Evolutionary conservation across 768 basidiomycete genomes (phyloP).

Genomic region (Lactarius pseudohatsudake): DNA sequence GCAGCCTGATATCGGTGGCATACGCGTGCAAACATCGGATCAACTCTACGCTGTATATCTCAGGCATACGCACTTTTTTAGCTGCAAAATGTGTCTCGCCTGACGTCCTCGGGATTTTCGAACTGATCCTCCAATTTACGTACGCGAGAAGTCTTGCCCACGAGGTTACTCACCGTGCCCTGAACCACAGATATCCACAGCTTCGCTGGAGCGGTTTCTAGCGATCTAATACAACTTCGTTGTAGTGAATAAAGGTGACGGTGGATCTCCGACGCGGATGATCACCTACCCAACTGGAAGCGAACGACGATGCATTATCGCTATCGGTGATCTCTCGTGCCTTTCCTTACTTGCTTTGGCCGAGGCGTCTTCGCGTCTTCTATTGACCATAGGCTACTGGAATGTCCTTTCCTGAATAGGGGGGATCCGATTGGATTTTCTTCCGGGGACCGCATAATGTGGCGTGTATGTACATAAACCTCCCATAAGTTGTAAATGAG

Average conservation of each 20-base stretch:
- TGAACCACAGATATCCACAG: not conserved
- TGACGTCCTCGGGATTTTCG: not conserved
- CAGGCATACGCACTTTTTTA: slow-evolving; percentile 3
- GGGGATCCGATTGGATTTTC: not conserved
- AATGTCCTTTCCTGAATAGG: not conserved
- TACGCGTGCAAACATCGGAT: not conserved
- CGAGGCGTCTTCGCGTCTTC: not conserved
- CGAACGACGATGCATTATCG: not conserved
- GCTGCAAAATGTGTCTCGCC: not conserved
- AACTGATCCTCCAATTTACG: not conserved
- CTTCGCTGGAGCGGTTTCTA: not conserved
- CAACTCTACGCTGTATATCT: not conserved
- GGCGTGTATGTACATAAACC: not conserved
- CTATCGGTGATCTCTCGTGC: not conserved
- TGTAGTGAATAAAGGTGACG: not conserved
- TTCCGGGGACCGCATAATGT: not conserved
- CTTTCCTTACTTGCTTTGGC: not conserved
- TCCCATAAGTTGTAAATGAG: not conserved
- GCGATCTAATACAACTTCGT: not conserved
- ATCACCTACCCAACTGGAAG: not conserved
- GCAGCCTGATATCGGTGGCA: not conserved
- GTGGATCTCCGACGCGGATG: not conserved
- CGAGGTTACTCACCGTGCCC: not conserved
- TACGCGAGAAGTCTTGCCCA: not conserved
- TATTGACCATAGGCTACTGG: not conserved